Evolutionary conservation across 176 grass and related monocot species (phyloP).

Genomic region (Elymus sibiricus): DNA sequence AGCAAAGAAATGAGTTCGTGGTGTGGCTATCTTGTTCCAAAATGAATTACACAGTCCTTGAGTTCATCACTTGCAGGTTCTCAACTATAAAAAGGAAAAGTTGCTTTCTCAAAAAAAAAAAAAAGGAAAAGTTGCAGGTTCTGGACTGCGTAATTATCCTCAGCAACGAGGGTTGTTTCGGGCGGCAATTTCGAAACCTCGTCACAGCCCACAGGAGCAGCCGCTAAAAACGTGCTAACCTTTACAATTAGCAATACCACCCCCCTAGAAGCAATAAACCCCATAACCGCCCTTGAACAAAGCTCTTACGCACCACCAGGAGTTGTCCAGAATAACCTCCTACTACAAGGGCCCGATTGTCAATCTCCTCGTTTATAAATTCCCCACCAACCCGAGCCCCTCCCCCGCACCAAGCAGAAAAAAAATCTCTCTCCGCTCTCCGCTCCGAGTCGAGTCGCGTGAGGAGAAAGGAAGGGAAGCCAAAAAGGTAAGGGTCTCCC

Average conservation of each 20-base stretch:
- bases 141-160: too few relatives aligned
- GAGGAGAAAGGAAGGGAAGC: constrained; percentile 11
- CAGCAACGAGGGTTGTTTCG: too few relatives aligned
- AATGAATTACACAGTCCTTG: too few relatives aligned
- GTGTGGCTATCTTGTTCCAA: too few relatives aligned
- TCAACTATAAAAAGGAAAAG: too few relatives aligned
- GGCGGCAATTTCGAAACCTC: constrained; percentile 23
- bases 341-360: fast-evolving
- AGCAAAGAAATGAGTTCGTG: too few relatives aligned
- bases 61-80: too few relatives aligned
- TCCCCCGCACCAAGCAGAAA: neutral
- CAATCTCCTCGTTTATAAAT: neutral
- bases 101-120: too few relatives aligned
- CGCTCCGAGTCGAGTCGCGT: neutral
- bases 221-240: neutral
- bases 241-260: neutral
- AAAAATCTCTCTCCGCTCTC: neutral
- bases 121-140: too few relatives aligned
- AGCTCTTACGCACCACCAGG: neutral
- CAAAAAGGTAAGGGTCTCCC: constrained; percentile 33
- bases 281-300: fast-evolving
- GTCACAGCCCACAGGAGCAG: neutral
- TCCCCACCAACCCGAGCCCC: neutral
- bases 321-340: fast-evolving
- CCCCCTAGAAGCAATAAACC: fast-evolving